These are phyloP conservation scores for Dendrobium officinale DNA, from an alignment of 106 monocot genomes.

Conservation along the genomic window DNA sequence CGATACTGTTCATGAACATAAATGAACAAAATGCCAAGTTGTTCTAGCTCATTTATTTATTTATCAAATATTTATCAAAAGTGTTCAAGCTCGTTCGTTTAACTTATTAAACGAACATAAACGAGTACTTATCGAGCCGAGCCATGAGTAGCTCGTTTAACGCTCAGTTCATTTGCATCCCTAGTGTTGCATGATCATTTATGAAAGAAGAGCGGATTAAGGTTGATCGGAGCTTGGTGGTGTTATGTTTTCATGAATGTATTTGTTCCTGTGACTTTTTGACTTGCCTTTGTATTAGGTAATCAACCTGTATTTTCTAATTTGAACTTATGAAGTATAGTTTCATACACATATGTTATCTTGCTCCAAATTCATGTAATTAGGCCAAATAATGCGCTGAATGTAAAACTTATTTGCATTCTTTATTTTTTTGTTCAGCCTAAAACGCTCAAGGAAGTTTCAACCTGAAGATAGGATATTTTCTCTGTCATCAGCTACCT, in stretches of 20 bases:
- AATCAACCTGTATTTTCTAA: background rate
- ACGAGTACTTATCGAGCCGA: no score
- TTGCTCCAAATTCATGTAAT: background rate
- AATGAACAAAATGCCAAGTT: no score
- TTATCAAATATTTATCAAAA: no score
- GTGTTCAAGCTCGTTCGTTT: no score
- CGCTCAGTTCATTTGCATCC: no score
- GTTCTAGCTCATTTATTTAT: no score
- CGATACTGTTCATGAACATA: no score
- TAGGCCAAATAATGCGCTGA: background rate
- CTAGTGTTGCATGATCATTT: background rate
- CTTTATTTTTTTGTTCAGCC: conserved; percentile 30
- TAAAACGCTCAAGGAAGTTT: conserved; percentile 83
- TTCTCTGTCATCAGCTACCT: conserved; percentile 73
- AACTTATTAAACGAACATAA: no score
- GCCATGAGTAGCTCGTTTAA: no score
- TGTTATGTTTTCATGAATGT: background rate
- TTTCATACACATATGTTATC: background rate
- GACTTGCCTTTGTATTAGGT: background rate
- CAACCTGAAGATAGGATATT: conserved; percentile 84
- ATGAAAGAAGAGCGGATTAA: background rate
- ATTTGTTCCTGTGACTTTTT: background rate
- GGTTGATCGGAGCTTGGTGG: background rate
- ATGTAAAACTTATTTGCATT: background rate
- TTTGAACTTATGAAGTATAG: background rate